A percentile compares a stretch with the other conserved stretches of the same genome.
phyloP scores from a whole-genome alignment of 495 filamentous ascomycete genomes.

The Xylaria bambusicola region DNA sequence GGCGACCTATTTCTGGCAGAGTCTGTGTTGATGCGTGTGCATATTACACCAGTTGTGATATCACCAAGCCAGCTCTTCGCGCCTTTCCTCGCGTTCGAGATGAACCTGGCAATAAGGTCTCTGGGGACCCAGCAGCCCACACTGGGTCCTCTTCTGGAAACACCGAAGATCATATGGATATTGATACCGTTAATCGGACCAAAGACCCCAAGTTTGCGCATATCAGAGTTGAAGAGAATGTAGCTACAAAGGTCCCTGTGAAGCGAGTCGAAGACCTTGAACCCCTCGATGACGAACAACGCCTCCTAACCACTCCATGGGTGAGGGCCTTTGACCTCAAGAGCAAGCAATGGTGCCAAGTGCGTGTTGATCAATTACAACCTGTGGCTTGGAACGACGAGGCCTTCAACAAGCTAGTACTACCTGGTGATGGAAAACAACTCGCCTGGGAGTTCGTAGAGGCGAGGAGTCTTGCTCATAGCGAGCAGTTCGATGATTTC shows the following conservation, averaged over 20 bases:
- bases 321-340: slow-evolving; percentile 40
- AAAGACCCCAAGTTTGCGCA: slow-evolving; percentile 7
- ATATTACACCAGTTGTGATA: too few species aligned
- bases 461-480: slow-evolving; percentile 27
- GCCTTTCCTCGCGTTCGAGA: too few species aligned
- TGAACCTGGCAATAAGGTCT: too few species aligned
- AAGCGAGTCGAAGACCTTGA: slow-evolving; percentile 20
- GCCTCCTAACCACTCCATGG: slow-evolving; percentile 37
- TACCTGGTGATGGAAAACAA: slow-evolving; percentile 49
- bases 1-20: slow-evolving; percentile 13
- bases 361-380: slow-evolving; percentile 21
- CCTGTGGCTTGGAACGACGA: slow-evolving; percentile 49
- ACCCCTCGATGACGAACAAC: slow-evolving; percentile 35
- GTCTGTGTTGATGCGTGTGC: too few species aligned
- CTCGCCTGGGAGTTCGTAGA: slow-evolving; percentile 51
- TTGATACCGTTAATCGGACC: not conserved
- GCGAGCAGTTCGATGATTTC: slow-evolving; percentile 54
- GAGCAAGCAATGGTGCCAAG: slow-evolving; percentile 36
- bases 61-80: too few species aligned
- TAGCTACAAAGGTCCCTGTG: not conserved
- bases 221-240: not conserved
- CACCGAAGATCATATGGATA: not conserved
- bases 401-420: slow-evolving; percentile 55
- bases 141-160: too few species aligned
- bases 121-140: too few species aligned